Conservation (phyloP, 148 eudicot species). For the Nepenthes mirabilis region DNA sequence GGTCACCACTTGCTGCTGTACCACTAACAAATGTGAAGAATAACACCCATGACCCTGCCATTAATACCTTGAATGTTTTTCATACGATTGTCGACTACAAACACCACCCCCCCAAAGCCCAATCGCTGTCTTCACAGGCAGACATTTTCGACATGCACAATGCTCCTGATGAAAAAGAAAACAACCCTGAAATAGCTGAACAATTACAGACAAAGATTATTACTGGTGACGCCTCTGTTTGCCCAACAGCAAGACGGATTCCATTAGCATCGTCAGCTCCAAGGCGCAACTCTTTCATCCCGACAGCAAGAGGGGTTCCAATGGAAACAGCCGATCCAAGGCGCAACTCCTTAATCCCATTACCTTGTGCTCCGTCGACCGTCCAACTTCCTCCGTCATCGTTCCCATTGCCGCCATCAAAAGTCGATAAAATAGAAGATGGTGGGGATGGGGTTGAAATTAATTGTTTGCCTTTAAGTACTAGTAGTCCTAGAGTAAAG, state of each 20-base stretch:
- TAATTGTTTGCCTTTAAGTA: conserved; percentile 20
- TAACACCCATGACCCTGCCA: conserved; percentile 9
- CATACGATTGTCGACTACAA: conserved; percentile 27
- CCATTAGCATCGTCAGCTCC: conserved; percentile 19
- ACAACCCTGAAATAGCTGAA: conserved; percentile 40
- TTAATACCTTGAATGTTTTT: conserved; percentile 17
- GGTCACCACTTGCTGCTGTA: conserved; percentile 49
- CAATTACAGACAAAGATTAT: conserved; percentile 30
- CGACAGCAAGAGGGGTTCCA: conserved; percentile 18
- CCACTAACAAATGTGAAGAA: conserved; percentile 22
- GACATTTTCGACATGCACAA: conserved; percentile 16
- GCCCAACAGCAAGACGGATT: conserved; percentile 35
- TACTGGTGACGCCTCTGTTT: conserved; percentile 59
- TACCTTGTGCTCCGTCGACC: conserved; percentile 29
- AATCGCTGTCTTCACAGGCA: conserved; percentile 12
- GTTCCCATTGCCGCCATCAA: conserved; percentile 32
- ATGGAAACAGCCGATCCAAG: conserved; percentile 18
- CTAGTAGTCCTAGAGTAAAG: conserved; percentile 39
- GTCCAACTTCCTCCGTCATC: conserved; percentile 20
- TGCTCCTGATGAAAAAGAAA: conserved; percentile 56
- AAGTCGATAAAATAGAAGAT: conserved; percentile 23
- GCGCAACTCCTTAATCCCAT: conserved; percentile 64
- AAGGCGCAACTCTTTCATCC: too few species aligned
- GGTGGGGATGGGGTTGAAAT: conserved; percentile 16
- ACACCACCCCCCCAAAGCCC: conserved; percentile 20